Percentiles rank a stretch among this genome's conserved stretches.
Conservation (phyloP, 345 rosid species). For the Lenwebbia sp. region DNA sequence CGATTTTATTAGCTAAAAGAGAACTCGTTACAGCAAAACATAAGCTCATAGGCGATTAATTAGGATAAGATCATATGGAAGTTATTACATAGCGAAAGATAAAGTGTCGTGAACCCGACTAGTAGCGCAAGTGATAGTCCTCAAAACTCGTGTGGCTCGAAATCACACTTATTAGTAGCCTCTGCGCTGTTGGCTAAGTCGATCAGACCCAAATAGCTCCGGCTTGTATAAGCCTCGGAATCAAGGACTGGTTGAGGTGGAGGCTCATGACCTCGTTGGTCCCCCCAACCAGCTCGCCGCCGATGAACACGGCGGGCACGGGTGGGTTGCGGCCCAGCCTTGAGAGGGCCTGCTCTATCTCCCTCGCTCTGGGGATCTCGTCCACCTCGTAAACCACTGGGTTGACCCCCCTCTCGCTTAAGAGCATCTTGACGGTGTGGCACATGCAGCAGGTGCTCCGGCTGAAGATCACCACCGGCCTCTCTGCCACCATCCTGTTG, state of each 20-base stretch:
- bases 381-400: conserved; percentile 66
- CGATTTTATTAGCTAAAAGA: not conserved
- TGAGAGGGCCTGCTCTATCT: conserved; percentile 67
- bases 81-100: not conserved
- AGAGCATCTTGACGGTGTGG: conserved; percentile 63
- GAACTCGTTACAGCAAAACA: not conserved
- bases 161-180: not conserved
- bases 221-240: conserved; percentile 65
- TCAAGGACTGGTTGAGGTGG: conserved; percentile 66
- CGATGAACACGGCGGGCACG: conserved; percentile 71
- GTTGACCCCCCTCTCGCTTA: conserved; percentile 67
- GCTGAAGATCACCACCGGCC: conserved; percentile 87
- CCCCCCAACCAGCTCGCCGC: conserved; percentile 81
- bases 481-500: conserved; percentile 49
- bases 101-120: not conserved
- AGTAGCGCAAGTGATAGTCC: not conserved
- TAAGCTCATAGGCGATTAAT: not conserved
- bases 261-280: conserved; percentile 77
- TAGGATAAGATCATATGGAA: not conserved
- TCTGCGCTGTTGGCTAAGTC: not conserved
- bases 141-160: not conserved
- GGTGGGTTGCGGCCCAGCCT: conserved; percentile 59
- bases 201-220: conserved; percentile 86
- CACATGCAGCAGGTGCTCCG: conserved; percentile 71
- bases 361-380: conserved; percentile 51